These are phyloP conservation scores for Phytophthora tentaculata DNA, from an alignment of 352 stramenopile species.

Conservation along the genomic window DNA sequence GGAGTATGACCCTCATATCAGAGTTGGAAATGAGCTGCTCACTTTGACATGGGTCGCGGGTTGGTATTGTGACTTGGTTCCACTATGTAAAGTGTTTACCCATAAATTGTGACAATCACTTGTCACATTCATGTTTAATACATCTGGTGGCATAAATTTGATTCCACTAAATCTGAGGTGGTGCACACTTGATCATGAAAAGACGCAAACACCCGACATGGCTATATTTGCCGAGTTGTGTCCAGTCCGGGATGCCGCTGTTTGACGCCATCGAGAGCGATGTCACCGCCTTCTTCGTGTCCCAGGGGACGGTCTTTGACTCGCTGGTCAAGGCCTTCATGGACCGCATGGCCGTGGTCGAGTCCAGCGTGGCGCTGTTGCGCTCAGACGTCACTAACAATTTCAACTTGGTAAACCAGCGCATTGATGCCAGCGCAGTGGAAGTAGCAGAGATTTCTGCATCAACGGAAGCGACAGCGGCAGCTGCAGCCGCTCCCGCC, in stretches of 20 bases:
- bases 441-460: slow-evolving; percentile 19
- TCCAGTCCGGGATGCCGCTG: slow-evolving; percentile 53
- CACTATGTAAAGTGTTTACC: slow-evolving; percentile 16
- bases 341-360: slow-evolving; percentile 52
- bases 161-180: slow-evolving; percentile 2
- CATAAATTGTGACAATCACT: slow-evolving; percentile 25
- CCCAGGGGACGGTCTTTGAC: slow-evolving; percentile 75
- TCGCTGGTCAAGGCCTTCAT: slow-evolving; percentile 60
- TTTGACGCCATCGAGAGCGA: slow-evolving; percentile 73
- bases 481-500: slow-evolving; percentile 22
- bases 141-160: neutral
- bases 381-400: slow-evolving; percentile 29
- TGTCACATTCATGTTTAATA: slow-evolving; percentile 13
- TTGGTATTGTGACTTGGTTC: slow-evolving; percentile 4
- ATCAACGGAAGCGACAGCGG: slow-evolving; percentile 15
- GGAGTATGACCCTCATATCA: slow-evolving; percentile 13
- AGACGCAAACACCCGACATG: slow-evolving; percentile 19
- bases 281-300: slow-evolving; percentile 70
- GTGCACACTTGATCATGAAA: slow-evolving; percentile 23
- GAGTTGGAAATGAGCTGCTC: slow-evolving; percentile 18
- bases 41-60: neutral
- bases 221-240: slow-evolving; percentile 20
- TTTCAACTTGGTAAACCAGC: slow-evolving; percentile 43
- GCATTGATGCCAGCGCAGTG: slow-evolving; percentile 31
- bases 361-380: slow-evolving; percentile 53